A percentile compares a stretch with the other conserved stretches of the same genome.
These are phyloP conservation scores for Silybum marianum DNA, from an alignment of 129 eudicot genomes.

Conservation along the genomic window DNA sequence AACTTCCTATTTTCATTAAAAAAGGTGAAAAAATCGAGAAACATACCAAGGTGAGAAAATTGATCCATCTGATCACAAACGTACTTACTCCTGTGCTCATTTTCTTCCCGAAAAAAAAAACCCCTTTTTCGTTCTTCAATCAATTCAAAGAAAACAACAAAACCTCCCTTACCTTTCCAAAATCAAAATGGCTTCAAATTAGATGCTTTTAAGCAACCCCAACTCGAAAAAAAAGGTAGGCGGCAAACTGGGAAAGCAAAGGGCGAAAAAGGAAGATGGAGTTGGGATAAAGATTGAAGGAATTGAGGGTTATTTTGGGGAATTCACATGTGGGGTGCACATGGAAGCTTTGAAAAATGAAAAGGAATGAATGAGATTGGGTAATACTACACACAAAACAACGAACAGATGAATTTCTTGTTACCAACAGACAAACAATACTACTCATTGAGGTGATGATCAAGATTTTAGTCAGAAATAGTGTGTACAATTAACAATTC, in stretches of 20 bases:
- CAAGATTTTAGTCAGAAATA: conserved; percentile 24
- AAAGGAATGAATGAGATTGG: not conserved
- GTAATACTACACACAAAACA: conserved; percentile 30
- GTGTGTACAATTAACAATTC: not conserved
- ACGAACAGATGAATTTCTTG: conserved; percentile 5
- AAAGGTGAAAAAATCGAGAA: not conserved
- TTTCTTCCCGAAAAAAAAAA: conserved; percentile 2
- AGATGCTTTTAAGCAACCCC: conserved; percentile 16
- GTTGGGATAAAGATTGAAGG: conserved; percentile 11
- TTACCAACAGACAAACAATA: conserved; percentile 27
- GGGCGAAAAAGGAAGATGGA: not conserved
- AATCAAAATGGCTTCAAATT: not conserved
- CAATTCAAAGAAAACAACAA: not conserved
- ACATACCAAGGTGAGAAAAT: conserved; percentile 71
- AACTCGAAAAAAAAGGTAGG: conserved; percentile 22
- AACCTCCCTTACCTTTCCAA: not conserved
- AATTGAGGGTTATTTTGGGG: conserved; percentile 33
- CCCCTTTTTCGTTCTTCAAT: conserved; percentile 13
- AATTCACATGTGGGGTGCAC: conserved; percentile 24
- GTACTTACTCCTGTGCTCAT: conserved; percentile 81
- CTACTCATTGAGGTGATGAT: conserved; percentile 14
- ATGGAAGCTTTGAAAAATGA: conserved; percentile 21
- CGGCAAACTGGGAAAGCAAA: conserved; percentile 26
- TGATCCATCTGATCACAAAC: conserved; percentile 84
- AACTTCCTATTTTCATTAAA: not conserved